These are phyloP conservation scores for Fomitopsis pinicola DNA, from an alignment of 1,284 basidiomycete species.

Conservation along the genomic window DNA sequence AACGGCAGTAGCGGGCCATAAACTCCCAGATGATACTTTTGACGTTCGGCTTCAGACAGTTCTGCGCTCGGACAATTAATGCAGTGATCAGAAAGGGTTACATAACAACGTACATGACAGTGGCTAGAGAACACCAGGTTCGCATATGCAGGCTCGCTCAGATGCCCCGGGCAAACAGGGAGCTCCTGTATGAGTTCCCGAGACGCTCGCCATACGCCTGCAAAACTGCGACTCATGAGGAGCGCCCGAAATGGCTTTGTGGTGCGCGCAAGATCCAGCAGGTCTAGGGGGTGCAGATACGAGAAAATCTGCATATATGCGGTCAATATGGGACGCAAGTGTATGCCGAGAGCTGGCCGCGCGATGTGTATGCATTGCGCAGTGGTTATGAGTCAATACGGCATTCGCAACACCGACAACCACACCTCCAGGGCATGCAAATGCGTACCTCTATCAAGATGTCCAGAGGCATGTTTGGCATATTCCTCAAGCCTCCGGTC, in stretches of 20 bases:
- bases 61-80: background rate
- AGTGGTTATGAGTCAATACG: background rate
- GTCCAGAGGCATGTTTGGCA: background rate
- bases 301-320: slow-evolving; percentile 34
- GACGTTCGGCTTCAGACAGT: background rate
- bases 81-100: too few species aligned
- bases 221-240: slow-evolving; percentile 31
- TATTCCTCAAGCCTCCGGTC: background rate
- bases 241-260: slow-evolving; percentile 28
- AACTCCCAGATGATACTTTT: background rate
- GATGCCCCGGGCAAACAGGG: slow-evolving; percentile 22
- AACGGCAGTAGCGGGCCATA: background rate
- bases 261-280: slow-evolving; percentile 35
- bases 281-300: slow-evolving; percentile 38
- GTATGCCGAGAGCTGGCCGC: background rate
- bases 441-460: background rate
- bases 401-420: too few species aligned
- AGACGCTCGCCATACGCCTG: slow-evolving; percentile 37
- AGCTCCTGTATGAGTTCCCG: background rate
- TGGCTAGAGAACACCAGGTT: slow-evolving; percentile 16
- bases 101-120: background rate
- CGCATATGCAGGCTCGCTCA: slow-evolving; percentile 26
- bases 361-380: too few species aligned
- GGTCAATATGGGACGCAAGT: background rate
- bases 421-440: too few species aligned